Evolutionary conservation across 768 basidiomycete genomes (phyloP).

Genomic region (Pleurotus tuber-regium): DNA sequence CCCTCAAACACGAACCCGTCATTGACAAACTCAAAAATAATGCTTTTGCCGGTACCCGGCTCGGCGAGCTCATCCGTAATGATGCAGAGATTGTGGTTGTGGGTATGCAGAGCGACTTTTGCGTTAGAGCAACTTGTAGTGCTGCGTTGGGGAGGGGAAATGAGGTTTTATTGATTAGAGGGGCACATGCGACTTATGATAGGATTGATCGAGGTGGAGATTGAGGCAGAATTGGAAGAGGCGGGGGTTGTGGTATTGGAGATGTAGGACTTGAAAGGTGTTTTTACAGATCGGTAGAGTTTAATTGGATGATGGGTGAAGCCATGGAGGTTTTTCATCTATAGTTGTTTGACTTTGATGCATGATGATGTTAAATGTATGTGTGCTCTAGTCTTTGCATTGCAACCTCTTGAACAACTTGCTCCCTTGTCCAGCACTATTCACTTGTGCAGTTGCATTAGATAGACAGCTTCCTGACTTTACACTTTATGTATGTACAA

Average conservation of each 20-base stretch:
- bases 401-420: too few relatives aligned
- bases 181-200: slow-evolving; percentile 69
- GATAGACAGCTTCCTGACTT: too few relatives aligned
- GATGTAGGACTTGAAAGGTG: slow-evolving; percentile 59
- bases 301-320: too few relatives aligned
- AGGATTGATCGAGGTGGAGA: slow-evolving; percentile 56
- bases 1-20: slow-evolving; percentile 48
- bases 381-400: too few relatives aligned
- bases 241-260: slow-evolving; percentile 64
- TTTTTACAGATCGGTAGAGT: slow-evolving; percentile 59
- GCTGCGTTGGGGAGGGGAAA: slow-evolving; percentile 64
- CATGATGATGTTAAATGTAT: too few relatives aligned
- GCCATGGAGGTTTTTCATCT: too few relatives aligned
- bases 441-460: too few relatives aligned
- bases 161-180: slow-evolving; percentile 59
- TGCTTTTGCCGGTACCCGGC: slow-evolving; percentile 58
- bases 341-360: too few relatives aligned
- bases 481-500: too few relatives aligned
- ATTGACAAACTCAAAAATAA: slow-evolving; percentile 72
- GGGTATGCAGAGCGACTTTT: slow-evolving; percentile 69
- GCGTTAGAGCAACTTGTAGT: slow-evolving; percentile 56
- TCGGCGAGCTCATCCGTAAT: slow-evolving; percentile 45
- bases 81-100: slow-evolving; percentile 64
- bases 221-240: slow-evolving; percentile 64
- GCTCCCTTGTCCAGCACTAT: too few relatives aligned